Base-by-base conservation (phyloP, 768 basidiomycete species). In the Tricholoma furcatifolium region DNA sequence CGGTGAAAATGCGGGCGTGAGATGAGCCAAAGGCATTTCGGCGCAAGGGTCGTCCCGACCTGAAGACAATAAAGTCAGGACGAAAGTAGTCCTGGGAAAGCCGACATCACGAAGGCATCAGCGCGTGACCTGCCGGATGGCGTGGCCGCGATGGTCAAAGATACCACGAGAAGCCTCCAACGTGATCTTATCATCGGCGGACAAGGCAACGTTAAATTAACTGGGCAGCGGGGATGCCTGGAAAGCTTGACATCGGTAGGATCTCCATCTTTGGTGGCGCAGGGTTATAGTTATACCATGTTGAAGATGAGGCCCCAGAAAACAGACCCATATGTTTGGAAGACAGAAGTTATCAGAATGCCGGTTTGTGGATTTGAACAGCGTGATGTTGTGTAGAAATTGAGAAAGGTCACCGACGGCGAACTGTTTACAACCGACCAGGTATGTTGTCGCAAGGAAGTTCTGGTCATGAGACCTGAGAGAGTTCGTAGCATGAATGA, bases 141-240 rank as follows among this genome's bases (percentile, higher is more conserved):
- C 43, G 31, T 45, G 43, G 35, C 34, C 34, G 38, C 43, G 45
- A 43, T 15, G 23, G 27, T 47, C 41, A 47, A 45, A 47, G 45
- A 42, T 39, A 18, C 14, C 51, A 53, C 51, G 51, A 41, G 51
- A 38, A 32, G 9, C 20, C 24, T 20, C 12, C n/a, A 47, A 24
- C 45, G 32, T 21, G 40, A 47, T 31, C 41, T 40, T 30, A 53
- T 53, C 51, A 47, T 40, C 51, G 51, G 45, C 51, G 45, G 51
- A 47, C 9, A 32, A 34, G 36, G 8, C 31, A 14, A 44, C 44
- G 30, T 53, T 46, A 47, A 53, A 53, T 53, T 20, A 53, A 53
- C 51, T 53, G 51, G n/a, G 51, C 51, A 53, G 45, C 17, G 51
- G 51, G 51, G 39, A n/a, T n/a, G n/a, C n/a, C n/a, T n/a, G n/a